These are phyloP conservation scores for Cicer arietinum DNA, from an alignment of 306 rosid species.

Conservation along the genomic window DNA sequence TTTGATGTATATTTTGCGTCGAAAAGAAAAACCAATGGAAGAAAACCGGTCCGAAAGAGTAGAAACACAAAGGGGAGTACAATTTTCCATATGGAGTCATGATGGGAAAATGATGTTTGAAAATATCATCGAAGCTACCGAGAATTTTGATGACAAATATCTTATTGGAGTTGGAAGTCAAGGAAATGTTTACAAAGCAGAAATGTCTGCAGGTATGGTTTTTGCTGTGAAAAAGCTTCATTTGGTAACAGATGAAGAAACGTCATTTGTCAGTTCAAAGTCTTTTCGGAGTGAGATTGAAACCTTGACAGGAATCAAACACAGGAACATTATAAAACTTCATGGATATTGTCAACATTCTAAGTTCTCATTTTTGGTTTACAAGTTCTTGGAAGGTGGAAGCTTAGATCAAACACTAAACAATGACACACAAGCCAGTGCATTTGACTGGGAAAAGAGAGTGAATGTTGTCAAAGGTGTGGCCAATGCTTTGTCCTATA, in stretches of 20 bases:
- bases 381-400: conserved; percentile 48
- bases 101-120: conserved; percentile 47
- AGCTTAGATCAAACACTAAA: conserved; percentile 43
- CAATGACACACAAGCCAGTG: conserved; percentile 31
- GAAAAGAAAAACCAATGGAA: background rate
- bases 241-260: conserved; percentile 18
- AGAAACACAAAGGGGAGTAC: conserved; percentile 18
- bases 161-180: conserved; percentile 46
- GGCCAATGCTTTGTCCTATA: conserved; percentile 48
- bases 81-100: conserved; percentile 41
- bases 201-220: conserved; percentile 32
- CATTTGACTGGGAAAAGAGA: conserved; percentile 49
- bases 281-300: conserved; percentile 46
- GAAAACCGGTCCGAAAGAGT: background rate
- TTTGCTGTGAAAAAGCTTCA: conserved; percentile 53
- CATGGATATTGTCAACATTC: conserved; percentile 48
- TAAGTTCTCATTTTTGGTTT: conserved; percentile 42
- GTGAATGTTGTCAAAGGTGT: conserved; percentile 50
- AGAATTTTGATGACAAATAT: conserved; percentile 41
- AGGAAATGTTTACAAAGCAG: conserved; percentile 48
- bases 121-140: conserved; percentile 44
- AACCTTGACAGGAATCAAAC: conserved; percentile 42
- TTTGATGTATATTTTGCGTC: conserved; percentile 27
- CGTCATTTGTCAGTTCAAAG: conserved; percentile 31
- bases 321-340: conserved; percentile 48